Base-by-base conservation (phyloP, 2,329 filamentous ascomycete species). In the Hirsutella thompsonii region DNA sequence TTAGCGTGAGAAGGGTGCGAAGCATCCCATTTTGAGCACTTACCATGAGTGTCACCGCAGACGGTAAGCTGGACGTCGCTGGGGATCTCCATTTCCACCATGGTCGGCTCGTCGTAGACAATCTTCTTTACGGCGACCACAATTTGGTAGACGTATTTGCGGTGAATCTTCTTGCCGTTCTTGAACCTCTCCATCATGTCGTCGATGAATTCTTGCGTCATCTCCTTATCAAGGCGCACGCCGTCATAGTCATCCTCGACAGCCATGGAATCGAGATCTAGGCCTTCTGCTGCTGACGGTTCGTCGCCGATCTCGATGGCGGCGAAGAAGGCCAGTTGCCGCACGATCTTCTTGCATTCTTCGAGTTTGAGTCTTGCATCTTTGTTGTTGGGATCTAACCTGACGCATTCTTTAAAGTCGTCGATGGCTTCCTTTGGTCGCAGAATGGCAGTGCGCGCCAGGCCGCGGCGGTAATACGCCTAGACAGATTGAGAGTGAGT, bases 131-230 rank as follows among this genome's bases (percentile, higher is more conserved):
- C 85, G 5, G 85, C 84, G 52, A 95, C 67, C 53, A 98, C 74
- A 56, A 98, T 98, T 66, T 95, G 87, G 69, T 90, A 96, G 49
- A 90, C 92, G 58, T 95, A 98, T 74, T 96, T 98, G 66, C 79
- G 81, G 62, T 92, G 87, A 43, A 98, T 74, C 64, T 86, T 90
- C 74, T 98, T 96, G 57, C 92, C 92, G 39, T 76, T 81, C 74
- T 93, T 94, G 74, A 98, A 98, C 26, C 92, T 73, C 60, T 92
- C 76, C 42, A 87, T 90, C 90, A 96, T 95, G 66, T 98, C 90
- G 53, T 93, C 84, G 53, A 98, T 85, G 56, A 98, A 98, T 54
- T 95, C 90, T 51, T 90, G 77, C 1, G 90, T 95, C 88, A 98
- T 98, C 58, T 83, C 73, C 39, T 81, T 74, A 32, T 75, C 81